A percentile compares a stretch with the other conserved stretches of the same genome.
phyloP scores from a whole-genome alignment of 768 basidiomycete genomes.

The Atractiella rhizophila region DNA sequence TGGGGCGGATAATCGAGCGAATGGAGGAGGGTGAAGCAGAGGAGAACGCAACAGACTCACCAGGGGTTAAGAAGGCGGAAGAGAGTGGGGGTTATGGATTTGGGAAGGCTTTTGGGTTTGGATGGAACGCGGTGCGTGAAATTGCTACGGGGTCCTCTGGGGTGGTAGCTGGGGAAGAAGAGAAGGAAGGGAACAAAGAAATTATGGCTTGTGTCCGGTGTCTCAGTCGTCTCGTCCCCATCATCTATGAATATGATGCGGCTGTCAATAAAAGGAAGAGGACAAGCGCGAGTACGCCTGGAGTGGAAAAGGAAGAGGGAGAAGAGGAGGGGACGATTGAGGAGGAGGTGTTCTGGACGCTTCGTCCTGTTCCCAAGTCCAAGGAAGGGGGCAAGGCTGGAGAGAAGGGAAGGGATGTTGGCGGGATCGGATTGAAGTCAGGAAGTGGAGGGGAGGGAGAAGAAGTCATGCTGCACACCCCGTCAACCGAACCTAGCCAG shows the following conservation, averaged over 20 bases:
- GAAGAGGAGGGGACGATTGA: slow-evolving; percentile 39
- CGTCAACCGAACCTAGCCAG: slow-evolving; percentile 23
- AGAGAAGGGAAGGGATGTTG: slow-evolving; percentile 18
- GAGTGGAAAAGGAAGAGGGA: background rate
- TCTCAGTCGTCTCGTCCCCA: slow-evolving; percentile 62
- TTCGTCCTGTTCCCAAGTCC: too few relatives aligned
- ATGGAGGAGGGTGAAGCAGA: too few relatives aligned
- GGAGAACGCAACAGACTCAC: slow-evolving; percentile 71
- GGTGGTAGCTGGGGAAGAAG: slow-evolving; percentile 20
- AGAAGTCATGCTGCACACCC: background rate
- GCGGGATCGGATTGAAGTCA: too few relatives aligned
- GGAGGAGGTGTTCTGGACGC: slow-evolving; percentile 54
- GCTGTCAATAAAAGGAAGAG: too few relatives aligned
- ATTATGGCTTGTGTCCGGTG: slow-evolving; percentile 79
- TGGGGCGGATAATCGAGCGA: slow-evolving; percentile 43
- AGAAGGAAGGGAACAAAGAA: slow-evolving; percentile 48
- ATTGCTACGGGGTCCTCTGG: slow-evolving; percentile 27
- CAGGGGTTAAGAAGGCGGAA: slow-evolving; percentile 25
- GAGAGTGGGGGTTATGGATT: slow-evolving; percentile 33
- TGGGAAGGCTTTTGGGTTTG: too few relatives aligned
- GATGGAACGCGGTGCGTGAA: too few relatives aligned
- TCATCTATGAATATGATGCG: slow-evolving; percentile 70
- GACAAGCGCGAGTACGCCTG: slow-evolving; percentile 1
- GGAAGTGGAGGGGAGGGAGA: slow-evolving; percentile 11
- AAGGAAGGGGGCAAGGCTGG: slow-evolving; percentile 29